Percentiles rank a stretch among this genome's conserved stretches.
Evolutionary conservation across 441 rosid genomes (phyloP).

Genomic region (Omphalea diandra): DNA sequence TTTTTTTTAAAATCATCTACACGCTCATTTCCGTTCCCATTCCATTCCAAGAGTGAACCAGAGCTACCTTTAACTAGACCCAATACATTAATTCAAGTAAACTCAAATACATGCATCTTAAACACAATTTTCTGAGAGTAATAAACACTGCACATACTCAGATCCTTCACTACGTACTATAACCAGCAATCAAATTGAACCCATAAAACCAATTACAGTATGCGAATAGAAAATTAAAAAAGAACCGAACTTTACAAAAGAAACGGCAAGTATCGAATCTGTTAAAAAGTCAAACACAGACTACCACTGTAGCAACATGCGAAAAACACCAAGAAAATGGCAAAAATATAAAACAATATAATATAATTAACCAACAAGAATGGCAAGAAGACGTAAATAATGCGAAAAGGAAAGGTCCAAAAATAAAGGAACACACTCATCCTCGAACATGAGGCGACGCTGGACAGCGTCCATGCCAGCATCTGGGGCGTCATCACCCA

Average conservation of each 20-base stretch:
- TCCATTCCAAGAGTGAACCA: too few relatives aligned
- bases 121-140: neutral
- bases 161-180: neutral
- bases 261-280: too few relatives aligned
- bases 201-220: neutral
- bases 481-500: constrained; percentile 54
- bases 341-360: too few relatives aligned
- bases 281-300: neutral
- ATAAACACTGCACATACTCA: neutral
- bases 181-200: neutral
- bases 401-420: neutral
- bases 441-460: constrained; percentile 97
- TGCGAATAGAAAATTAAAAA: neutral
- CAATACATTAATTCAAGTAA: too few relatives aligned
- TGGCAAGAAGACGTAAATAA: neutral
- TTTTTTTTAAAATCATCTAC: too few relatives aligned
- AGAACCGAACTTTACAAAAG: neutral
- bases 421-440: constrained; percentile 57
- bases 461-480: constrained; percentile 98
- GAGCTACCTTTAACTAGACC: too few relatives aligned
- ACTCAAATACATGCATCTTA: too few relatives aligned
- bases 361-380: neutral
- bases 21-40: too few relatives aligned
- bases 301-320: neutral
- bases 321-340: neutral